Evolutionary conservation across 2,329 filamentous ascomycete species (phyloP), one percentile per base, ranked within the genome.

Genomic region (Pseudogymnoascus sp.): DNA sequence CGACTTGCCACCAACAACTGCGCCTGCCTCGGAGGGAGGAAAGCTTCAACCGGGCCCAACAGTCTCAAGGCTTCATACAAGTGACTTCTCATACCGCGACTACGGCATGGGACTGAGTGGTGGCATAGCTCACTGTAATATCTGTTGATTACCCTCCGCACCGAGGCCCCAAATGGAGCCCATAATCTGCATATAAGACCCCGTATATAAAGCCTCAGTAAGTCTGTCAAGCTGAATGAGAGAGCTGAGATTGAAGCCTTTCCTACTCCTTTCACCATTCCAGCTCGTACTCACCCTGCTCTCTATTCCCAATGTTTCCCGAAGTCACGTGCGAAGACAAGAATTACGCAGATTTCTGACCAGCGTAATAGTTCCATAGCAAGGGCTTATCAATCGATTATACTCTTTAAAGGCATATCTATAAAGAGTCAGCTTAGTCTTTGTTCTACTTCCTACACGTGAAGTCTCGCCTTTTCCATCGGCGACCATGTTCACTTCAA

Each of bases 401-500:
- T 54, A 54, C 47, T 9, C 5, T 14, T 54, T 54, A 18, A 54
- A 54, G 47, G 28, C 28, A 54, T 33, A 54, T 33, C 33, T 35
- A 33, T 54, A 54, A 54, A 54, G 47, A 33, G 28, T 8, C n/a
- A 14, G 14, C 0, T 20, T 14, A 33, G 28, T 11, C 47, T 54
- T 54, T 35, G 47, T 54, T 33, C 47, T 14, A n/a, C 47, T 12
- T 35, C 28, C 4, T 35, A 20, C 28, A 20, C 11, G 2, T 14
- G 28, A 54, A 33, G 9, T 30, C 9, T 54, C 28, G 47, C n/a
- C 47, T 1, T 35, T 54, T 35, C 47, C 28, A 54, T 20, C 28
- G 2, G 47, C 47, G n/a, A 54, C 47, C 43, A 73, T 73, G 71
- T 73, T 73, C 62, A 67, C 66, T 11, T 62, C 70, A 9, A 72